Conservation (phyloP, 208 protist genomes). For the Herpetomonas samuelpessoai region DNA sequence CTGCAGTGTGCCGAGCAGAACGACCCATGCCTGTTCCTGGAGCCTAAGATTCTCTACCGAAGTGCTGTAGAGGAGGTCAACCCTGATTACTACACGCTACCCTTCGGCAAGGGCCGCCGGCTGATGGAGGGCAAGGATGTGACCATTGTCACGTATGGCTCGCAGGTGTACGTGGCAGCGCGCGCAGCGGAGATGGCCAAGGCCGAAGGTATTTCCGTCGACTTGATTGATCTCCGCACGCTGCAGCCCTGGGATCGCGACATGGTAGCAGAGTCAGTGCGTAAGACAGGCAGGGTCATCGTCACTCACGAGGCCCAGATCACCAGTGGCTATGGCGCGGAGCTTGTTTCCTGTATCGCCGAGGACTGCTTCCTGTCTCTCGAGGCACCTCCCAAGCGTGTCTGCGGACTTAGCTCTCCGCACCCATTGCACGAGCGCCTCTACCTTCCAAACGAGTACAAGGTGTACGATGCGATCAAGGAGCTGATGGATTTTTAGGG, state of each 20-base stretch:
- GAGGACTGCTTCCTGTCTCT: slow-evolving; percentile 94
- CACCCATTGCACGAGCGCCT: slow-evolving; percentile 96
- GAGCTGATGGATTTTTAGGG: slow-evolving; percentile 39
- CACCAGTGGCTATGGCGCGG: slow-evolving; percentile 94
- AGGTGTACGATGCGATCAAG: slow-evolving; percentile 76
- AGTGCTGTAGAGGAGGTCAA: slow-evolving; percentile 92
- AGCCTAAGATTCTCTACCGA: slow-evolving; percentile 96
- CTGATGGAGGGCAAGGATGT: slow-evolving; percentile 90
- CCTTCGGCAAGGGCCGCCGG: slow-evolving; percentile 92
- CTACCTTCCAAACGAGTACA: slow-evolving; percentile 95
- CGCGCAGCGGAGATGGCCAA: slow-evolving; percentile 82
- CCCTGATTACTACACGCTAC: slow-evolving; percentile 92
- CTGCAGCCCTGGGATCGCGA: slow-evolving; percentile 96
- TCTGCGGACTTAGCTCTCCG: slow-evolving; percentile 97
- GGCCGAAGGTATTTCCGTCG: slow-evolving; percentile 87
- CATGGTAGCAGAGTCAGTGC: slow-evolving; percentile 88
- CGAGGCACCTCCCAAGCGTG: slow-evolving; percentile 94
- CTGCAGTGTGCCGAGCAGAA: slow-evolving; percentile 91
- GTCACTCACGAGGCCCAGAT: slow-evolving; percentile 95
- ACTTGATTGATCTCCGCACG: slow-evolving; percentile 96
- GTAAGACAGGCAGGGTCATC: slow-evolving; percentile 91
- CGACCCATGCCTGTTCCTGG: slow-evolving; percentile 96
- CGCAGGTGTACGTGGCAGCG: slow-evolving; percentile 77
- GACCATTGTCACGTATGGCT: slow-evolving; percentile 95
- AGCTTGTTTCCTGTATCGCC: slow-evolving; percentile 92